These are phyloP conservation scores for Cladosporium cucumerinum DNA, from an alignment of 2,329 filamentous ascomycete species.

Conservation along the genomic window DNA sequence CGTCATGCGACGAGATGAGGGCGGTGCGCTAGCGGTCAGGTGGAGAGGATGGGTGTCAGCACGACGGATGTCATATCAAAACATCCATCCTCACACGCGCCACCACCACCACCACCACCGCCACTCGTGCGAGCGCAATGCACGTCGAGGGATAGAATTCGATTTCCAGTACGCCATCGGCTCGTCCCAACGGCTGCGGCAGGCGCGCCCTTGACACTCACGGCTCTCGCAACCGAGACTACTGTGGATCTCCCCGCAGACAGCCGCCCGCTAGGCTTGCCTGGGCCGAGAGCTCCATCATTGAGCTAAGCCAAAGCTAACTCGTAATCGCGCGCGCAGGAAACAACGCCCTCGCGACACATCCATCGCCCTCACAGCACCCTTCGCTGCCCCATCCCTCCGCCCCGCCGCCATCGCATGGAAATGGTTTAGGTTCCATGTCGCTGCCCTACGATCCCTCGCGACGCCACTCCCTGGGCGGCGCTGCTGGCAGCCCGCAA, in stretches of 20 bases:
- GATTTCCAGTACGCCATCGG: conserved; percentile 3
- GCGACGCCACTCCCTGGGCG: conserved; percentile 44
- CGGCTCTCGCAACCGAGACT: conserved; percentile 11
- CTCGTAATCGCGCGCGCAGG: conserved; percentile 11
- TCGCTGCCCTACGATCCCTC: conserved; percentile 42
- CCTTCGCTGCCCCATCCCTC: conserved; percentile 24
- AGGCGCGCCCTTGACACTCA: conserved; percentile 7
- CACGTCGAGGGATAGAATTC: conserved; percentile 8
- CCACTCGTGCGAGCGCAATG: not conserved
- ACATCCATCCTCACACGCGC: not conserved
- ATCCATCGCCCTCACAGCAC: conserved; percentile 23
- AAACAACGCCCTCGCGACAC: conserved; percentile 13
- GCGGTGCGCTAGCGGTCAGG: conserved; percentile 5
- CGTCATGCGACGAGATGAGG: conserved; percentile 11
- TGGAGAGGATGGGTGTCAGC: not conserved
- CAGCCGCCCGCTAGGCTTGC: conserved; percentile 13
- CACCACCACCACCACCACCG: not conserved
- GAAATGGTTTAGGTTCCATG: conserved; percentile 32
- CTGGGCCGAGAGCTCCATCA: not conserved
- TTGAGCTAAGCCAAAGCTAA: conserved; percentile 8
- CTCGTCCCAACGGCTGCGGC: conserved; percentile 16
- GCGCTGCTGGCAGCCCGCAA: conserved; percentile 33
- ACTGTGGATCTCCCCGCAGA: conserved; percentile 15
- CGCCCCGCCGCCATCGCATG: conserved; percentile 20
- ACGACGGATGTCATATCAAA: not conserved